Base-by-base conservation (phyloP, 345 rosid species). In the Acer campestre region DNA sequence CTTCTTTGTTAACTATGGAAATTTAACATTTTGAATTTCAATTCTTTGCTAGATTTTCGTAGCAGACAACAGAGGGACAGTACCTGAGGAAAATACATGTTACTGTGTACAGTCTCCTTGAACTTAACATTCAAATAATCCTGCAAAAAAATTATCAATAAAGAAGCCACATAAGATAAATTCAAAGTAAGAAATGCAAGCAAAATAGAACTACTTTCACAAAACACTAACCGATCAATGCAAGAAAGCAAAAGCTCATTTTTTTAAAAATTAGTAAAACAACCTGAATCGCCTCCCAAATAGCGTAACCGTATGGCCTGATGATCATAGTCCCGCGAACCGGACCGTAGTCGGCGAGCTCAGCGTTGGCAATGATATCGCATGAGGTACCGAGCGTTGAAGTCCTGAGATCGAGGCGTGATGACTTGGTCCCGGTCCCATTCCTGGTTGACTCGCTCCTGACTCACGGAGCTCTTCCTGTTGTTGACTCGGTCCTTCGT, bases 231-330 rank as follows among this genome's bases (percentile, higher is more conserved):
- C 6, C 38, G 4, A 31, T 35, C 38, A 35, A 35, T 35, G 6
- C 38, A 35, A 35, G 38, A 35, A 35, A 35, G 6, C 35, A 35
- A 35, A 35, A 35, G 1, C 38, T 35, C 4, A 35, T 4, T 3
- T 35, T 35, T 4, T 35, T n/a, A n/a, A n/a, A 29, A 29, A 0
- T 35, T 4, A 35, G 38, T 35, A 35, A 67, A 67, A 71, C 75
- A 44, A 95, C 99, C 98, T 95, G 98, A 81, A 95, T 95, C 23
- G 97, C 94, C 87, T 95, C 98, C 98, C 97, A 92, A 53, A 95
- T 93, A 56, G 99, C 95, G 55, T 93, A 93, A 44, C 97, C 99
- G 53, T 95, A 93, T 0, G 99, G 98, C 7, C 97, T 90, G 80
- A 93, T 93, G 25, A 93, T 97, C 99, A 95, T 93, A 7, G 99